Base-by-base conservation (phyloP, 306 rosid species). In the Casuarina cunninghamiana region DNA sequence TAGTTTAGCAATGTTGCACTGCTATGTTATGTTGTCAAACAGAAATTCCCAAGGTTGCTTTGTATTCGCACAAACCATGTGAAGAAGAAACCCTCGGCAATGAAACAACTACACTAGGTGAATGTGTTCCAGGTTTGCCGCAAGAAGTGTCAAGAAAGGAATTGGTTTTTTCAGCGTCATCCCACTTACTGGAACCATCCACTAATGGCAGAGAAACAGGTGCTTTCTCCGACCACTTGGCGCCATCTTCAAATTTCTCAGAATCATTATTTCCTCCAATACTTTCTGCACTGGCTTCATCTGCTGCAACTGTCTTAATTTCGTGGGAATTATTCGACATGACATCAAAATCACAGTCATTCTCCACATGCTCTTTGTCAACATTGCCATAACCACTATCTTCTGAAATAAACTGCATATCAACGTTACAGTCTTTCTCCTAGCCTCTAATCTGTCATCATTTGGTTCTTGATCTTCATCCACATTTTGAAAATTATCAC, bases 121-220 rank as follows among this genome's bases (percentile, higher is more conserved):
- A 41, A 70, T 17, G 45, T n/a, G 48, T 16, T 75, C 50, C 77
- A 75, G 41, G 67, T 48, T 60, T 75, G 44, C 42, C 72, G 32
- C 44, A 48, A n/a, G 43, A 16, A 53, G 42, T 71, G 60, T 62
- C 74, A 44, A 9, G 48, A 39, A 45, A 51, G 53, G 37, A 57
- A 13, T 49, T 60, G 26, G 15, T 32, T 58, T 73, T 49, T 54
- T 32, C 43, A 68, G 67, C 5, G 50, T 39, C 74, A 19, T n/a
- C 67, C 65, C 49, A 39, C 32, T 77, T 62, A 1, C 32, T 58
- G 60, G 39, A 58, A 26, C 12, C 6, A 58, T 58, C 65, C 9
- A 58, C 21, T 21, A 57, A 57, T 3, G 19, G 63, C 63, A 21
- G 38, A 57, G 65, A 58, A 3, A 58, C 61, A n/a, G 37, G 15